Evolutionary conservation across 352 stramenopile species (phyloP).

Genomic region (Phytopythium vexans): DNA sequence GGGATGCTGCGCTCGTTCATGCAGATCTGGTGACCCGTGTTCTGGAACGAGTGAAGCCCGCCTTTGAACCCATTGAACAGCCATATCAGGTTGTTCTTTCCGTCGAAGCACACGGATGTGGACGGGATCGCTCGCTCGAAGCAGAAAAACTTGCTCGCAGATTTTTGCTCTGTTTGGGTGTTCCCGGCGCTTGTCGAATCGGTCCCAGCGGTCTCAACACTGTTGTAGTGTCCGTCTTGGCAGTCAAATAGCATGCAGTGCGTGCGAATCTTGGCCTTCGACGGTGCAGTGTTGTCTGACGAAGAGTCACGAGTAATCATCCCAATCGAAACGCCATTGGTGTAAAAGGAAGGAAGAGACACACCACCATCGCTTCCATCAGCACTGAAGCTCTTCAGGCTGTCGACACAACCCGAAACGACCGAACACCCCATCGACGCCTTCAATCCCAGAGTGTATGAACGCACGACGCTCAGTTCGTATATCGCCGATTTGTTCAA

Average conservation of each 20-base stretch:
- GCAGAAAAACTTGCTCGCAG: conserved; percentile 1
- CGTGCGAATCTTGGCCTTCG: conserved; percentile 6
- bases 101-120: conserved; percentile 45
- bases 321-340: conserved; percentile 20
- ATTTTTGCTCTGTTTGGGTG: conserved; percentile 3
- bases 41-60: conserved; percentile 32
- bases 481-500: conserved; percentile 4
- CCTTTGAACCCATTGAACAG: conserved; percentile 27
- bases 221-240: conserved; percentile 22
- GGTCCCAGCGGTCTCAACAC: background rate
- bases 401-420: conserved; percentile 6
- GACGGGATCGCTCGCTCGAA: conserved; percentile 21
- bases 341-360: conserved; percentile 28
- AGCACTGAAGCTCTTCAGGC: conserved; percentile 1
- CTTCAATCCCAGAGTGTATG: conserved; percentile 39
- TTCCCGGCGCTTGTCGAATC: background rate
- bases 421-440: conserved; percentile 11
- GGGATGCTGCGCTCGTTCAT: conserved; percentile 30
- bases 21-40: conserved; percentile 37
- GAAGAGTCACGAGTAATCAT: conserved; percentile 14
- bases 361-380: conserved; percentile 5
- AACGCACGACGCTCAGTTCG: conserved; percentile 14
- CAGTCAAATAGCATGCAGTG: conserved; percentile 54
- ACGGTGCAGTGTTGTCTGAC: conserved; percentile 1
- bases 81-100: conserved; percentile 45